Evolutionary conservation across 108 stramenopile species (phyloP), one percentile per base, ranked within the genome.

Genomic region (Seminavis robusta): DNA sequence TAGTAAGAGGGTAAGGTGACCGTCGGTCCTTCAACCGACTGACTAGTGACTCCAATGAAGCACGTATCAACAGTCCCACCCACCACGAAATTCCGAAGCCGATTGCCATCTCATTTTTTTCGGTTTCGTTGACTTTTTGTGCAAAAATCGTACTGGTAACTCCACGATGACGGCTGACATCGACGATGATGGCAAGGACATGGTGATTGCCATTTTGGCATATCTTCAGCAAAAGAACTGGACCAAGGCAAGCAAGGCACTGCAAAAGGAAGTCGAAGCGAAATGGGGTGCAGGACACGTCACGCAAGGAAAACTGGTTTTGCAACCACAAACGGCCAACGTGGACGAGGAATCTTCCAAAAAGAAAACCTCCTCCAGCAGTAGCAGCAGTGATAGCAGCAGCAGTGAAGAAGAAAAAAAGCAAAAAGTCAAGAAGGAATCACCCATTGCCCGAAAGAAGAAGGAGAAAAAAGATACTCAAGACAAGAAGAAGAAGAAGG

Each of bases 251-350:
- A 57, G 59, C 1, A 44, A 42, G 11, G 56, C 70, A 0, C 51
- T 78, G 59, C 63, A 54, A 39, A 72, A 67, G 37, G 70, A 71
- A 56, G 42, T 67, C 24, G 52, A 67, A 69, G 56, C 36, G 48
- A 29, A 56, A 59, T 34, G 52, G 45, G n/a, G n/a, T n/a, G n/a
- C n/a, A n/a, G n/a, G n/a, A n/a, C n/a, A n/a, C n/a, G n/a, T n/a
- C n/a, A 20, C 43, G 7, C 21, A 20, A n/a, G 43, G 19, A 13
- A 20, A 44, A 13, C 19, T 20, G 6, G 43, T 20, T 13, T 5
- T 16, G 6, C 16, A 13, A 5, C 19, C 43, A 6, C n/a, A n/a
- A n/a, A n/a, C n/a, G n/a, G n/a, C n/a, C n/a, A n/a, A n/a, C n/a
- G n/a, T n/a, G n/a, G 4, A 23, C 44, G 27, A 29, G 30, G n/a